Evolutionary conservation across 805 yeast species (phyloP), one percentile per base, ranked within the genome.

Genomic region (Sungouiozyma intestinalis): DNA sequence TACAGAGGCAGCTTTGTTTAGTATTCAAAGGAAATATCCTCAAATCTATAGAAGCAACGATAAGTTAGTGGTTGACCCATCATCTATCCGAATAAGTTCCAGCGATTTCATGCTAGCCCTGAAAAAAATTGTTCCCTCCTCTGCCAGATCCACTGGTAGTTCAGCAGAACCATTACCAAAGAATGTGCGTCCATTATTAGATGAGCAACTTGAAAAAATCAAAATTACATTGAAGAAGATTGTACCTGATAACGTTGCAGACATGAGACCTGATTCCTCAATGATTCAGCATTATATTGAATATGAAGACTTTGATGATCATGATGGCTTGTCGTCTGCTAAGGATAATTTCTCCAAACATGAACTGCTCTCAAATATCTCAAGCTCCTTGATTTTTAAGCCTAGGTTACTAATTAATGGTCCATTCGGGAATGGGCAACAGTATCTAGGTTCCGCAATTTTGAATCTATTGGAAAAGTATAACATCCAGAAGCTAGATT

Each of bases 1-100:
- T 60, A 90, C 97, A 0, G 98, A 92, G 58, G 88, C 97, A 24
- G 97, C 97, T 0, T 68, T 92, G 47, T 80, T 82, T 53, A 81
- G 95, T 53, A 90, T 92, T 34, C 97, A 90, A 63, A 68, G 97
- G 48, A 76, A 81, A 37, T 90, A 81, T 51, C 99, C 99, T 0
- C 97, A 92, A 62, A 90, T 92, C 36, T 92, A 92, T 62, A 65
- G 72, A 48, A 73, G 88, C 8, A 69, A 73, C 41, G 83, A 82
- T 38, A 90, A 87, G 56, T 68, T 90, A 35, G 60, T 68, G 36
- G 81, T 92, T 27, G 77, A 87, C 55, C 85, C 94, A 3, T 60
- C 72, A 3, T 66, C 77, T 32, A 82, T 92, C 29, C 71, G 68
- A 40, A 95, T 90, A 1, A 73, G 74, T 11, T 82, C 94, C 0